Base-by-base conservation (phyloP, 768 basidiomycete genomes). In the Tylopilus subfusipes region DNA sequence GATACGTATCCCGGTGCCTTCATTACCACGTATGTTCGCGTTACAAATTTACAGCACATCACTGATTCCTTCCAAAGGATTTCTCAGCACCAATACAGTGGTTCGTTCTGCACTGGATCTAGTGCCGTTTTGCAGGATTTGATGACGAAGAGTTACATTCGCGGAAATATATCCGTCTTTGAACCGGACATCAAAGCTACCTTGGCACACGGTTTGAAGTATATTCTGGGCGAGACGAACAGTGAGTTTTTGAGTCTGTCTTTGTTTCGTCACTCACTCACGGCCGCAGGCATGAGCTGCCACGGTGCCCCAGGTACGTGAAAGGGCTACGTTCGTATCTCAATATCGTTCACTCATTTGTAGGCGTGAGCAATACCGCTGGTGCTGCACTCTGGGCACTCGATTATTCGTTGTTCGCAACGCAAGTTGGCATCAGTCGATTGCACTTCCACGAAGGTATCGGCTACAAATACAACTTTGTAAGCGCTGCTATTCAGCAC, bases 391-490 rank as follows among this genome's bases (percentile, higher is more conserved):
- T 88, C 19, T 88, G 86, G 86, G 74, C 77, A 12, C 69, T 86
- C 54, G 85, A 88, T 64, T 86, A 88, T 65, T 72, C 78, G 2
- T 70, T 89, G 4, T 84, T 77, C 60, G 82, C 83, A 63, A 69
- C 80, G 2, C 78, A 79, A 57, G 66, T 83, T 11, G 82, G 81
- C 4, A 78, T 84, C 25, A 74, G 76, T 27, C 73, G 78, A 47
- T 56, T 84, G 16, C 82, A 78, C 69, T 85, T 85, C 74, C 85
- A 88, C 62, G 75, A 82, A 52, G 86, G 85, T 16, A 72, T 88
- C 50, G 86, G 86, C 1, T 88, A 77, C 71, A 88, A 88, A 68
- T 88, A 87, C 62, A 83, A 81, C 62, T 72, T 86, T 50, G 85
- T 83, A 30, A 50, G 56, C 1, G 3, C 18, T 30, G 18, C 10